Percentiles rank a stretch among this genome's conserved stretches.
Conservation (phyloP, 2,329 filamentous ascomycete genomes). For the Blastomyces emzantsi region DNA sequence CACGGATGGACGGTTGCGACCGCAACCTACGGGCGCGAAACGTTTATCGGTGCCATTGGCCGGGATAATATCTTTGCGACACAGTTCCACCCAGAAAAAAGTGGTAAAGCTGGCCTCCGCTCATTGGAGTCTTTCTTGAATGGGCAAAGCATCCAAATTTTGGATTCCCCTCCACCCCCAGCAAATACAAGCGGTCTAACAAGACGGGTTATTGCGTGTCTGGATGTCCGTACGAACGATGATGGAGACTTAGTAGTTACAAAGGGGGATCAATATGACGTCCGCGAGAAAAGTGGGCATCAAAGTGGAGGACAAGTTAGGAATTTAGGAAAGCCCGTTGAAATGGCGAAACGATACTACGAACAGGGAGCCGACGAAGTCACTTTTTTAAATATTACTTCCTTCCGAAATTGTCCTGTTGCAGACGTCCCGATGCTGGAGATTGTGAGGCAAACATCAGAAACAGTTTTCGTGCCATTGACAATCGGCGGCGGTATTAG, state of each 20-base stretch:
- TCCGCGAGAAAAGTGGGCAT: conserved; percentile 69
- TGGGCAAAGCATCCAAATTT: conserved; percentile 51
- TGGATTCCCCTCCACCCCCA: conserved; percentile 31
- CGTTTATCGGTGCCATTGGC: conserved; percentile 84
- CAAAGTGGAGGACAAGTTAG: conserved; percentile 57
- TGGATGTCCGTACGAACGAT: conserved; percentile 93
- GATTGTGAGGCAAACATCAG: conserved; percentile 72
- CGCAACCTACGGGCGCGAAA: conserved; percentile 75
- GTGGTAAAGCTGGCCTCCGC: conserved; percentile 75
- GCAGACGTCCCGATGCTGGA: conserved; percentile 95
- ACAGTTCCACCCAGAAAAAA: conserved; percentile 98
- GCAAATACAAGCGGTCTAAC: conserved; percentile 59
- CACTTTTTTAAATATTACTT: conserved; percentile 97
- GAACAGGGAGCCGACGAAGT: conserved; percentile 94
- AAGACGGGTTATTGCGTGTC: conserved; percentile 86
- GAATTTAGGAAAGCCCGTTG: conserved; percentile 93
- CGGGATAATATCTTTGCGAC: conserved; percentile 80
- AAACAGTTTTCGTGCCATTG: conserved; percentile 90
- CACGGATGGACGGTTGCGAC: conserved; percentile 91
- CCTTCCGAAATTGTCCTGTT: conserved; percentile 88
- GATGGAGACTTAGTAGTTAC: conserved; percentile 92
- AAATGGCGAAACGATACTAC: conserved; percentile 90
- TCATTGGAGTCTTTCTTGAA: conserved; percentile 78
- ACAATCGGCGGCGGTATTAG: conserved; percentile 94
- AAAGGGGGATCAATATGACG: conserved; percentile 98